Percentiles rank a stretch among this genome's conserved stretches.
Evolutionary conservation across 768 basidiomycete genomes (phyloP).

Genomic region (Podaxis mareebaensis): DNA sequence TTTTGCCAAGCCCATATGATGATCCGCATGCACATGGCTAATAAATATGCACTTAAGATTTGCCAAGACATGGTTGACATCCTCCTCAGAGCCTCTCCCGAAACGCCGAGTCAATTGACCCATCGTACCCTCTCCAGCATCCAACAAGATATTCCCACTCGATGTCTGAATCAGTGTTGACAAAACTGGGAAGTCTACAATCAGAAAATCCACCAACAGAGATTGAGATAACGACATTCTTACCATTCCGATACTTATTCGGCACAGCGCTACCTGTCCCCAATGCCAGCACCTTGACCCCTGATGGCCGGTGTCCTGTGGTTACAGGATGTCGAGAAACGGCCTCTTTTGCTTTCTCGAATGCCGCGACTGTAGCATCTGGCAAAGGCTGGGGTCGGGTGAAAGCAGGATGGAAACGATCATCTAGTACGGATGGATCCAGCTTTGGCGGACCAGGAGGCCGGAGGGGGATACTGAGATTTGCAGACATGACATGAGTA

Average conservation of each 20-base stretch:
- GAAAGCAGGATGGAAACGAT: slow-evolving; percentile 42
- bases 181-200: slow-evolving; percentile 49
- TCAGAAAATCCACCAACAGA: neutral
- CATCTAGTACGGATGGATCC: slow-evolving; percentile 31
- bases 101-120: slow-evolving; percentile 84
- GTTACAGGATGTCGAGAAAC: slow-evolving; percentile 25
- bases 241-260: slow-evolving; percentile 86
- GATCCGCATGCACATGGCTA: slow-evolving; percentile 91
- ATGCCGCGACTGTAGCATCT: slow-evolving; percentile 36
- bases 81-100: slow-evolving; percentile 45
- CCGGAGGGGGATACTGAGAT: slow-evolving; percentile 44
- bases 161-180: slow-evolving; percentile 80
- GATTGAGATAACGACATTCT: slow-evolving; percentile 16
- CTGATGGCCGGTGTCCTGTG: slow-evolving; percentile 14
- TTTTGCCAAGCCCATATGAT: slow-evolving; percentile 81
- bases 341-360: slow-evolving; percentile 36
- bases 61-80: slow-evolving; percentile 62
- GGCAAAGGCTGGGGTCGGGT: slow-evolving; percentile 26
- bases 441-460: slow-evolving; percentile 43
- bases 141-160: slow-evolving; percentile 75
- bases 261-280: slow-evolving; percentile 91
- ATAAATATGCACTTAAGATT: slow-evolving; percentile 80
- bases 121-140: slow-evolving; percentile 91
- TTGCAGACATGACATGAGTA: slow-evolving; percentile 41
- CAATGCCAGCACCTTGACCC: slow-evolving; percentile 68